phyloP scores from a whole-genome alignment of 139 green algal species.

The Auxenochlorella pyrenoidosa region DNA sequence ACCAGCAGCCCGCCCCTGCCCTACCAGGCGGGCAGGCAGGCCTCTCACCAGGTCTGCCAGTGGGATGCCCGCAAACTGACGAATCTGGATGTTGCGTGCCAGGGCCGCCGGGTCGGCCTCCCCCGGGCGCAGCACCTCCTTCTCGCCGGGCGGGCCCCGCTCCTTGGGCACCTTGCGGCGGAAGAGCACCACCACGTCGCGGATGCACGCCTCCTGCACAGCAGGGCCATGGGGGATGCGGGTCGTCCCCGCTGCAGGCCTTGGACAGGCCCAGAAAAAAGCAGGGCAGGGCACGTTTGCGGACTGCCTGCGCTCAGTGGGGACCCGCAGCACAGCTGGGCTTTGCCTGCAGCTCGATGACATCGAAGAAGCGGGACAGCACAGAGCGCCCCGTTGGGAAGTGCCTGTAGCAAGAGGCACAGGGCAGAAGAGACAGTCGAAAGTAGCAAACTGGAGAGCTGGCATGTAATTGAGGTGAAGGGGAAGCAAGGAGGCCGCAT shows the following conservation, averaged over 20 bases:
- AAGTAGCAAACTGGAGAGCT: too few species aligned
- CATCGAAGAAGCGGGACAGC: slow-evolving; percentile 5
- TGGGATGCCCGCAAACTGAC: not conserved
- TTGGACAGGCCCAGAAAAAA: too few species aligned
- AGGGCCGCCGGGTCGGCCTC: not conserved
- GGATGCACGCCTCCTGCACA: slow-evolving; percentile 2
- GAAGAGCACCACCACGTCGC: slow-evolving; percentile 10
- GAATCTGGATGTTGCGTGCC: slow-evolving; percentile 23
- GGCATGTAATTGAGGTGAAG: too few species aligned
- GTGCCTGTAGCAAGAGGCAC: too few species aligned
- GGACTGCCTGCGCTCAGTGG: too few species aligned
- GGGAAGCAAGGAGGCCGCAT: too few species aligned
- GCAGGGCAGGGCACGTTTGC: too few species aligned
- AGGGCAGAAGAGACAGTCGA: too few species aligned
- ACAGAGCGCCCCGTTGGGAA: not conserved
- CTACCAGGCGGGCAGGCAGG: too few species aligned
- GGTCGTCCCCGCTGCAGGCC: too few species aligned
- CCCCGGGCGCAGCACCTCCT: not conserved
- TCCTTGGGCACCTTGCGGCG: slow-evolving; percentile 10
- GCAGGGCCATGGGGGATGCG: not conserved
- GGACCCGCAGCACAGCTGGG: too few species aligned
- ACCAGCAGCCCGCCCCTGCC: too few species aligned
- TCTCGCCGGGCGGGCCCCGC: not conserved
- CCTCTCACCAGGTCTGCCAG: slow-evolving; percentile 9
- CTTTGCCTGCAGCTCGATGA: not conserved